Evolutionary conservation across 23 red algal species (phyloP).

Genomic region (Gracilaria caudata): DNA sequence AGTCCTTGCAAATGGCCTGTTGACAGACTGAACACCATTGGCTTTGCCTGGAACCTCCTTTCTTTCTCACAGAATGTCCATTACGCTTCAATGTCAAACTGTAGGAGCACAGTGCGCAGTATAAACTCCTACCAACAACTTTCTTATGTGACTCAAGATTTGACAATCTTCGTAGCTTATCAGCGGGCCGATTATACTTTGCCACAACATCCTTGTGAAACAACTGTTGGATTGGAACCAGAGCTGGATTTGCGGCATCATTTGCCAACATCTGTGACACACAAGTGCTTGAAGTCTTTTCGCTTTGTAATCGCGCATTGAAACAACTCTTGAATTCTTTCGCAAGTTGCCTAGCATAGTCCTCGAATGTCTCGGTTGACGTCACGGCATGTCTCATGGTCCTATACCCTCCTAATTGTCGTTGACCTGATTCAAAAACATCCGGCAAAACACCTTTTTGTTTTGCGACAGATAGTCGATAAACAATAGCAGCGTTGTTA

Average conservation of each 20-base stretch:
- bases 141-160: not conserved
- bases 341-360: conserved; percentile 36
- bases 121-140: not conserved
- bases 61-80: not conserved
- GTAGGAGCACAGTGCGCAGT: conserved; percentile 26
- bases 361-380: conserved; percentile 10
- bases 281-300: not conserved
- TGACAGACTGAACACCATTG: conserved; percentile 21
- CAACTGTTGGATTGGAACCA: not conserved
- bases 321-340: conserved; percentile 1
- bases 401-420: not conserved
- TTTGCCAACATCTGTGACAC: not conserved
- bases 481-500: conserved; percentile 17
- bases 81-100: not conserved
- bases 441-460: not conserved
- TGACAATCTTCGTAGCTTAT: not conserved
- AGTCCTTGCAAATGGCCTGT: conserved; percentile 1
- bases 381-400: not conserved
- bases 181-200: conserved; percentile 27
- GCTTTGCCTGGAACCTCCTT: conserved; percentile 13
- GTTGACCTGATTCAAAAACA: not conserved
- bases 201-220: not conserved
- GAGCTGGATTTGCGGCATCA: not conserved
- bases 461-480: not conserved
- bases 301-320: not conserved